Conservation (phyloP, 306 rosid species). For the Cicer yamashitae region DNA sequence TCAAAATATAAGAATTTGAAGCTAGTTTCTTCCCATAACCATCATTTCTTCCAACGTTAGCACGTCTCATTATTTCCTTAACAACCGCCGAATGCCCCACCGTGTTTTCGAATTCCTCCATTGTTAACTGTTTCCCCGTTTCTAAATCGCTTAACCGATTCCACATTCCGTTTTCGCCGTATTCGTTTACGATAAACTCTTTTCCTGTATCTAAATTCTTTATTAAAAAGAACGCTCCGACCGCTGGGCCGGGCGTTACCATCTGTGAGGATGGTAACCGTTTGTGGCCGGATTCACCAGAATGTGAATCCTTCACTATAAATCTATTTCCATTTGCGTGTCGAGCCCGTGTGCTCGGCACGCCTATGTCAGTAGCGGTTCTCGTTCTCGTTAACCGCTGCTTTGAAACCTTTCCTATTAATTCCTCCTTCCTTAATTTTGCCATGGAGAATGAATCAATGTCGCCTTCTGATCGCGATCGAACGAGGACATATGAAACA, state of each 20-base stretch:
- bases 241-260: background rate
- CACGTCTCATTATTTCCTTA: conserved; percentile 74
- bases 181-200: conserved; percentile 81
- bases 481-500: conserved; percentile 50
- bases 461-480: conserved; percentile 77
- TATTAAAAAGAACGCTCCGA: conserved; percentile 73
- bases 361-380: conserved; percentile 50
- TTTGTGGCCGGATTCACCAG: conserved; percentile 11
- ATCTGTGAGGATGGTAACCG: conserved; percentile 29
- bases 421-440: conserved; percentile 55
- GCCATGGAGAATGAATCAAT: conserved; percentile 50
- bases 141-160: conserved; percentile 77
- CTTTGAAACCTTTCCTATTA: conserved; percentile 62
- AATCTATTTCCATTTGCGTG: background rate
- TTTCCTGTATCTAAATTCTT: conserved; percentile 85
- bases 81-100: conserved; percentile 74
- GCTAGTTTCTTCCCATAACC: conserved; percentile 46
- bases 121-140: conserved; percentile 78
- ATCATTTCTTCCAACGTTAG: conserved; percentile 36
- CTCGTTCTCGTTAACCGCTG: conserved; percentile 70
- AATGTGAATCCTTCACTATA: conserved; percentile 1
- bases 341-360: conserved; percentile 31
- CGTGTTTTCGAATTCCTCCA: conserved; percentile 81
- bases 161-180: conserved; percentile 75
- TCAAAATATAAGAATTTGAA: conserved; percentile 52